Evolutionary conservation across 2,329 filamentous ascomycete genomes (phyloP).

Genomic region (Aspergillus pseudoviridinutans): DNA sequence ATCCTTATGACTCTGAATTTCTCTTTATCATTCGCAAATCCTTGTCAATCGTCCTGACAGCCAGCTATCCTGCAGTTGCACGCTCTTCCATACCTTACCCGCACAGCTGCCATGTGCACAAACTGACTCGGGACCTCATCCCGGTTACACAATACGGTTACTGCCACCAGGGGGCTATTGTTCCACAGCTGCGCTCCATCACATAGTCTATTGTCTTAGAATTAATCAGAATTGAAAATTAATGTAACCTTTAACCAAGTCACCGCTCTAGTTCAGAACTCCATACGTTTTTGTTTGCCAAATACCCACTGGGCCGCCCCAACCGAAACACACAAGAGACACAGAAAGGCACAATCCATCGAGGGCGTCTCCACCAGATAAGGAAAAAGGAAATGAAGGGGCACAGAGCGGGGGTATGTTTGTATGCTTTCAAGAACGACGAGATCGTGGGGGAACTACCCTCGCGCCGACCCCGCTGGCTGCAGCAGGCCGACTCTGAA

Average conservation of each 20-base stretch:
- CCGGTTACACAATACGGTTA: background rate
- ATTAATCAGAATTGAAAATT: background rate
- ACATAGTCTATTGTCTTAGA: background rate
- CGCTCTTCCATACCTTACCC: background rate
- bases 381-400: slow-evolving; percentile 3
- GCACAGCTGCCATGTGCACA: background rate
- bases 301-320: slow-evolving; percentile 1
- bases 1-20: background rate
- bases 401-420: slow-evolving; percentile 4
- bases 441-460: slow-evolving; percentile 22
- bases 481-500: slow-evolving; percentile 14
- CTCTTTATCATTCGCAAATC: background rate
- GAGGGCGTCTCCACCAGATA: slow-evolving; percentile 2
- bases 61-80: background rate
- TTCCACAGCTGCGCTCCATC: background rate
- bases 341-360: slow-evolving; percentile 4
- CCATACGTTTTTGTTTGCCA: slow-evolving; percentile 6
- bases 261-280: slow-evolving; percentile 4
- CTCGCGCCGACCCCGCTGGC: slow-evolving; percentile 6
- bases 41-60: background rate
- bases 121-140: background rate
- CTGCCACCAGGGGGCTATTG: background rate
- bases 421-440: slow-evolving; percentile 14
- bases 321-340: slow-evolving; percentile 6
- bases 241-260: background rate